These are phyloP conservation scores for Zizania latifolia DNA, from an alignment of 176 grass and related monocot genomes.

Conservation along the genomic window DNA sequence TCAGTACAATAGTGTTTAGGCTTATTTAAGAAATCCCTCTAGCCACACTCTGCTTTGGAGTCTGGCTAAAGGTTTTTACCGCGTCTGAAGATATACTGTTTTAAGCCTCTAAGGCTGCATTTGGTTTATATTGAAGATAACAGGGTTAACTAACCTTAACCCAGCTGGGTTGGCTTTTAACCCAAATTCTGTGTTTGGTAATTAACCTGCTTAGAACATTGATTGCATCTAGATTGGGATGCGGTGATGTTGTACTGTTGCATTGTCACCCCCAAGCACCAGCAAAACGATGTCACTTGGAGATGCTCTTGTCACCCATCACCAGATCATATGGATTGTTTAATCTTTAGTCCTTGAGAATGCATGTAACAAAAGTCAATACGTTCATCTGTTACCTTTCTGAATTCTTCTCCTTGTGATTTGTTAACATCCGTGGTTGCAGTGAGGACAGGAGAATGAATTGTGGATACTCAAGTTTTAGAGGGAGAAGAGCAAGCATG, in stretches of 20 bases:
- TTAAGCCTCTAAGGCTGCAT: too few species aligned
- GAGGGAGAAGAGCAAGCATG: constrained; percentile 78
- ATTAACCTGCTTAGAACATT: background rate
- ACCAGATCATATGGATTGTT: background rate
- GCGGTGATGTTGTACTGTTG: background rate
- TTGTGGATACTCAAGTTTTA: constrained; percentile 80
- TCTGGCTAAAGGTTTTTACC: background rate
- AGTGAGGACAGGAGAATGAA: constrained; percentile 68
- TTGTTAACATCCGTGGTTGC: constrained; percentile 37
- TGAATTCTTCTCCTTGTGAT: constrained; percentile 15
- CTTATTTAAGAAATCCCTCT: background rate
- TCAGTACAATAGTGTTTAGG: background rate
- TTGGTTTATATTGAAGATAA: background rate
- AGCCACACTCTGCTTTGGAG: background rate
- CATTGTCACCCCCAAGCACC: background rate
- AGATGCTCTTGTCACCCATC: constrained; percentile 10
- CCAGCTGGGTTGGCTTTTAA: background rate
- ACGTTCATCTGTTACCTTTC: constrained; percentile 9
- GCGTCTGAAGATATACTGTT: background rate
- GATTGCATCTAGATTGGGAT: background rate
- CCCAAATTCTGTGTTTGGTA: background rate
- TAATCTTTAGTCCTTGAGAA: constrained; percentile 5
- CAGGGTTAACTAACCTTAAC: background rate
- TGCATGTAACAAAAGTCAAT: background rate
- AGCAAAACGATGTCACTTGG: background rate